Percentiles rank a stretch among this genome's conserved stretches.
Conservation (phyloP, 257 asterid genomes). For the Paraleonurus japonicus region DNA sequence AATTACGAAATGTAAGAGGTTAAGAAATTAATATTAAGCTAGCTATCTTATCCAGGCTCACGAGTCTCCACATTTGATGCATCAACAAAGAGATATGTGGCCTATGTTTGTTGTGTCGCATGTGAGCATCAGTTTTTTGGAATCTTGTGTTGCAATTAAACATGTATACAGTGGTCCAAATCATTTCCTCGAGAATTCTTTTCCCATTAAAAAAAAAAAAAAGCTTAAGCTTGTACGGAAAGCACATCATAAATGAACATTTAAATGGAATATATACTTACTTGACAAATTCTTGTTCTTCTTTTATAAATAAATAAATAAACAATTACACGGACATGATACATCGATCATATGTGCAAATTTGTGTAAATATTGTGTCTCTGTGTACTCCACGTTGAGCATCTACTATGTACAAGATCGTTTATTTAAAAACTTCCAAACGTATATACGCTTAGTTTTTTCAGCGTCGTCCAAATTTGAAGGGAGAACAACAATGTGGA, state of each 20-base stretch:
- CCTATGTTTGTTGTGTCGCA: constrained; percentile 10
- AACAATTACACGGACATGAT: no score
- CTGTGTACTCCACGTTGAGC: neutral
- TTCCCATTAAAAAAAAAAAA: neutral
- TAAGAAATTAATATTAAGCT: no score
- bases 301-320: no score
- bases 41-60: neutral
- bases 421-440: no score
- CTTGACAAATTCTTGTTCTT: no score
- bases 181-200: neutral
- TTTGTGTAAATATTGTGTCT: neutral
- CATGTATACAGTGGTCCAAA: neutral
- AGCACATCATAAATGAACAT: no score
- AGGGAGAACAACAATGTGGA: no score
- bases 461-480: no score
- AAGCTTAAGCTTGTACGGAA: neutral
- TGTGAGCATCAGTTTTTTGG: constrained; percentile 25
- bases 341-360: no score
- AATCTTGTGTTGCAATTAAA: constrained; percentile 8
- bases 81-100: neutral
- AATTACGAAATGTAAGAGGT: neutral
- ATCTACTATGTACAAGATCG: neutral
- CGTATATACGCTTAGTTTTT: no score
- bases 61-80: constrained; percentile 12
- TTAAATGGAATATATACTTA: no score